These are phyloP conservation scores for Nigrospora oryzae DNA, from an alignment of 2,329 filamentous ascomycete species.

Conservation along the genomic window DNA sequence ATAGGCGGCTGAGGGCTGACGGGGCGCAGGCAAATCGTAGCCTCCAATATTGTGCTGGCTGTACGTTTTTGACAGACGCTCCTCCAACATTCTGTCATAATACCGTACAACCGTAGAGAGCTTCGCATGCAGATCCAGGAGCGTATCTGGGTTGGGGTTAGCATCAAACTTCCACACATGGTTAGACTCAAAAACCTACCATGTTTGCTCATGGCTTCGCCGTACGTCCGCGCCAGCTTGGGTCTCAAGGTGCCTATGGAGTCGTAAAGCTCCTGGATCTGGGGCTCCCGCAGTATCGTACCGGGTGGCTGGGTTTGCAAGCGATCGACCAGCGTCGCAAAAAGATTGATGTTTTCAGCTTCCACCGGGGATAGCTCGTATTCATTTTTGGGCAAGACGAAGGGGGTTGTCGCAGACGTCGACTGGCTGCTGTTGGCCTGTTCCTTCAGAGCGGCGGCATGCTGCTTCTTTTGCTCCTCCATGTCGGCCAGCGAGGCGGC, in stretches of 20 bases:
- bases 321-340: slow-evolving; percentile 87
- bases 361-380: slow-evolving; percentile 92
- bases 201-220: slow-evolving; percentile 99
- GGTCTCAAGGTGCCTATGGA: slow-evolving; percentile 90
- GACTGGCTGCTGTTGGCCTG: slow-evolving; percentile 52
- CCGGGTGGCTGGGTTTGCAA: slow-evolving; percentile 92
- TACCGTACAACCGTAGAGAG: slow-evolving; percentile 93
- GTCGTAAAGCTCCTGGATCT: slow-evolving; percentile 97
- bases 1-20: slow-evolving; percentile 56
- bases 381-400: slow-evolving; percentile 71
- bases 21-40: slow-evolving; percentile 47
- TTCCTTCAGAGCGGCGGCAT: slow-evolving; percentile 75
- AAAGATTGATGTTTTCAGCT: slow-evolving; percentile 95
- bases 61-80: slow-evolving; percentile 87
- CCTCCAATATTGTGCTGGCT: slow-evolving; percentile 66
- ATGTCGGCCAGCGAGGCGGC: slow-evolving; percentile 91
- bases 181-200: slow-evolving; percentile 42
- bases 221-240: slow-evolving; percentile 90
- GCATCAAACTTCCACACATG: slow-evolving; percentile 6
- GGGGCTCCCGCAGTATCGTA: slow-evolving; percentile 91
- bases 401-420: slow-evolving; percentile 39
- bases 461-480: slow-evolving; percentile 94
- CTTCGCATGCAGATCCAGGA: slow-evolving; percentile 91
- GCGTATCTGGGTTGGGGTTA: slow-evolving; percentile 57
- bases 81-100: slow-evolving; percentile 96